phyloP scores from a whole-genome alignment of 768 basidiomycete species.

The Saitozyma podzolica region DNA sequence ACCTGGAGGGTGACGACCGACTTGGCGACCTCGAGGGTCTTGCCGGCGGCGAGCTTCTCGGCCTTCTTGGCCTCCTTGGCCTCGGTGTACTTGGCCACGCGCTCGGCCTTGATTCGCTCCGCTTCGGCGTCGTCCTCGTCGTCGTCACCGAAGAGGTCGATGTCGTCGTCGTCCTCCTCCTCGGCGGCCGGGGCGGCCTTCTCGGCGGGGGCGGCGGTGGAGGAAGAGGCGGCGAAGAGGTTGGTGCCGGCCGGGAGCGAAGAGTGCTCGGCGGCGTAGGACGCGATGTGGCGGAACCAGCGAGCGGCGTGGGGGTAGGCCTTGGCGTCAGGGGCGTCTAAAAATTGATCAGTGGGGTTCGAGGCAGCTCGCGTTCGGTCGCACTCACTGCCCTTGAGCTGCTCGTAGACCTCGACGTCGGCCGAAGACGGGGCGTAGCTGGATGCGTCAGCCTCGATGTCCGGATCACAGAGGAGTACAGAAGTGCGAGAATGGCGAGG shows the following conservation, averaged over 20 bases:
- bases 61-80: slow-evolving; percentile 87
- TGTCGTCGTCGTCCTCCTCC: slow-evolving; percentile 68
- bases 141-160: slow-evolving; percentile 83
- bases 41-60: slow-evolving; percentile 67
- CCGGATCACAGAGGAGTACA: not conserved
- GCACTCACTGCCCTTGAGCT: slow-evolving; percentile 31
- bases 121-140: slow-evolving; percentile 81
- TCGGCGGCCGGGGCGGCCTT: slow-evolving; percentile 51
- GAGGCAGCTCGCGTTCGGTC: not conserved
- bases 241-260: slow-evolving; percentile 81
- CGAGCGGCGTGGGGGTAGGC: slow-evolving; percentile 72
- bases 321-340: slow-evolving; percentile 63
- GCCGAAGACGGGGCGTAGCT: slow-evolving; percentile 47
- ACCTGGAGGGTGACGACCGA: slow-evolving; percentile 97
- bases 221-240: slow-evolving; percentile 63
- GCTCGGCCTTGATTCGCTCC: slow-evolving; percentile 83
- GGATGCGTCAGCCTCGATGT: slow-evolving; percentile 12
- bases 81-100: slow-evolving; percentile 86
- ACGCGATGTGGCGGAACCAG: slow-evolving; percentile 90
- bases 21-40: slow-evolving; percentile 58
- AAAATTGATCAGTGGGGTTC: not conserved
- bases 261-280: slow-evolving; percentile 62
- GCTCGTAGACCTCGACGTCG: slow-evolving; percentile 45
- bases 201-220: slow-evolving; percentile 56
- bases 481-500: not conserved